Evolutionary conservation across 2,329 filamentous ascomycete species (phyloP).

Genomic region (Aspergillus novofumigatus): DNA sequence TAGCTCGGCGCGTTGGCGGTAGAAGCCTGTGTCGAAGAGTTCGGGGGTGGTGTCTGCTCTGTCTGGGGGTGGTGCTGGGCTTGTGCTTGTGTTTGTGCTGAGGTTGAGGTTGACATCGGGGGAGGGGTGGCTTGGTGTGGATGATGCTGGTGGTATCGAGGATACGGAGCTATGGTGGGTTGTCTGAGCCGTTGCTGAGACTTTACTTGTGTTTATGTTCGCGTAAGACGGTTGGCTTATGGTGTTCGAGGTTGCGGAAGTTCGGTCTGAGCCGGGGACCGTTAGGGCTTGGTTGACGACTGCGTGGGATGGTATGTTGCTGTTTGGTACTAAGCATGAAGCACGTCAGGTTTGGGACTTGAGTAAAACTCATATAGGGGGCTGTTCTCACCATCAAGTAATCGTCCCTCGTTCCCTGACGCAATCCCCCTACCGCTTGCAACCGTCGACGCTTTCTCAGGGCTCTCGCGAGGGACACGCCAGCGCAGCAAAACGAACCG

Average conservation of each 20-base stretch:
- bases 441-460: not conserved
- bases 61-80: not conserved
- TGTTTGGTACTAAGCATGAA: not conserved
- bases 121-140: not conserved
- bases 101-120: not conserved
- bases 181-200: not conserved
- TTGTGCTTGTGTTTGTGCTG: not conserved
- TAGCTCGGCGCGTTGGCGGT: conserved; percentile 23
- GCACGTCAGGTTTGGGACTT: not conserved
- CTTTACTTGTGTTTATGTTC: not conserved
- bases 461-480: not conserved
- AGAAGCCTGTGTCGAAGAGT: conserved; percentile 27
- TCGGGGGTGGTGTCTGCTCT: conserved; percentile 13
- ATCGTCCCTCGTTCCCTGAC: not conserved
- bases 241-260: not conserved
- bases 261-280: not conserved
- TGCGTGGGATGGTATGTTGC: not conserved
- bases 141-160: not conserved
- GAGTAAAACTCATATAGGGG: not conserved
- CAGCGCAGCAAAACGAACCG: conserved; percentile 1
- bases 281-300: not conserved
- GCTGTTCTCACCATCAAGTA: not conserved
- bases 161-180: not conserved
- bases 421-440: not conserved
- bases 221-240: conserved; percentile 1